A percentile compares a stretch with the other conserved stretches of the same genome.
These are phyloP conservation scores for Omphalea diandra DNA, from an alignment of 441 rosid genomes.

Conservation along the genomic window DNA sequence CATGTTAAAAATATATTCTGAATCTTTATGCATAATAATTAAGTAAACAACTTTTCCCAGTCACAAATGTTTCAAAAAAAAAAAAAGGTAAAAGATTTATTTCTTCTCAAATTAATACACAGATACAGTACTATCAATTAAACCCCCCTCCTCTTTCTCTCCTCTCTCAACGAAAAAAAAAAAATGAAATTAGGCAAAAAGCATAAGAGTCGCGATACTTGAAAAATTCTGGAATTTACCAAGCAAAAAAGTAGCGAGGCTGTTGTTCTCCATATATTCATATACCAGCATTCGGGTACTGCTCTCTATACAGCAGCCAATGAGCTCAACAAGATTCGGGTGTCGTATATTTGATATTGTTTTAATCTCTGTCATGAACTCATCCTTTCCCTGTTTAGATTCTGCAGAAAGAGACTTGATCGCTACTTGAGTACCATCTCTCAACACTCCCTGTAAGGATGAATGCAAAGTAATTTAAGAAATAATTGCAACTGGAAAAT, in stretches of 20 bases:
- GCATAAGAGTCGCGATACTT: not conserved
- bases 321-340: conserved; percentile 64
- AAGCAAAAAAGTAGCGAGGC: conserved; percentile 60
- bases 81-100: too few species aligned
- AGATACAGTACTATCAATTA: too few species aligned
- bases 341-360: conserved; percentile 52
- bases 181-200: not conserved
- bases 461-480: not conserved
- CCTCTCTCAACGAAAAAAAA: not conserved
- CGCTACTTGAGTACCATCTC: conserved; percentile 59
- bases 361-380: conserved; percentile 63
- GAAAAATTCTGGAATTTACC: conserved; percentile 34
- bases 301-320: conserved; percentile 69
- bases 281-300: conserved; percentile 55
- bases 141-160: too few species aligned
- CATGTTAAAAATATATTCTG: too few species aligned
- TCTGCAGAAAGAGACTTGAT: conserved; percentile 61
- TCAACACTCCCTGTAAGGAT: conserved; percentile 52
- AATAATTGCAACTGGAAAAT: not conserved
- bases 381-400: conserved; percentile 61
- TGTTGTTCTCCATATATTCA: conserved; percentile 69
- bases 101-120: not conserved
- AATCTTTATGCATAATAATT: too few species aligned
- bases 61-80: not conserved
- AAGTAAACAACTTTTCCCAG: too few species aligned